Base-by-base conservation (phyloP, 1,284 basidiomycete genomes). In the Pseudozyma sp. region DNA sequence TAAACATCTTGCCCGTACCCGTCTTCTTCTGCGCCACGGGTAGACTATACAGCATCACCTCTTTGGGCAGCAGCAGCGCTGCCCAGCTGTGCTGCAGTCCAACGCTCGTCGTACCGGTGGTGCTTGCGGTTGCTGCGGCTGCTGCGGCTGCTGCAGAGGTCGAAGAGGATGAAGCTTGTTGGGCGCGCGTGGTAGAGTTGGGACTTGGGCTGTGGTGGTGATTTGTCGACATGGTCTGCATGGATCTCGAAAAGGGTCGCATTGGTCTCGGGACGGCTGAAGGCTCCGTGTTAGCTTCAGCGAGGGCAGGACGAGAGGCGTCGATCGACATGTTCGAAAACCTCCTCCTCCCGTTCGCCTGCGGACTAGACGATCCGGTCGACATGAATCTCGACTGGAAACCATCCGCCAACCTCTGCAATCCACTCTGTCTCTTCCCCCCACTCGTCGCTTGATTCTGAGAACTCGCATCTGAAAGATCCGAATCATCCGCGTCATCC, bases 1-100 rank as follows among this genome's bases (percentile, higher is more conserved):
- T 86, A 62, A 80, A 87, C 63, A 80, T 80, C 45, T 76, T 74
- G 2, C 77, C 76, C 3, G 79, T 51, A 1, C 79, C 81, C 10
- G 78, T 75, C 60, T 71, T 77, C n/a, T 69, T 67, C 9, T 80
- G 76, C n/a, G 77, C 52, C 17, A 82, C 76, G 14, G 81, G 81
- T 16, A 73, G 46, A 9, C 68, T 72, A 45, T 79, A 82, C n/a
- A 77, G 57, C 57, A 82, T 68, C 9, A 75, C 43, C 54, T 83
- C 81, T 11, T 69, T 61, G 3, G 81, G 81, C 33, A 83, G 53
- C 30, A 83, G 53, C 17, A 83, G 49, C 7, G 75, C 78, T 39
- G 61, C 57, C 79, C 79, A 80, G 53, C 68, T 71, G 30, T 68
- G 69, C 24, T 61, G 64, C 17, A 71, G 8, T 16, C 58, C 62